phyloP scores from a whole-genome alignment of 495 filamentous ascomycete species.

The Podospora appendiculata region DNA sequence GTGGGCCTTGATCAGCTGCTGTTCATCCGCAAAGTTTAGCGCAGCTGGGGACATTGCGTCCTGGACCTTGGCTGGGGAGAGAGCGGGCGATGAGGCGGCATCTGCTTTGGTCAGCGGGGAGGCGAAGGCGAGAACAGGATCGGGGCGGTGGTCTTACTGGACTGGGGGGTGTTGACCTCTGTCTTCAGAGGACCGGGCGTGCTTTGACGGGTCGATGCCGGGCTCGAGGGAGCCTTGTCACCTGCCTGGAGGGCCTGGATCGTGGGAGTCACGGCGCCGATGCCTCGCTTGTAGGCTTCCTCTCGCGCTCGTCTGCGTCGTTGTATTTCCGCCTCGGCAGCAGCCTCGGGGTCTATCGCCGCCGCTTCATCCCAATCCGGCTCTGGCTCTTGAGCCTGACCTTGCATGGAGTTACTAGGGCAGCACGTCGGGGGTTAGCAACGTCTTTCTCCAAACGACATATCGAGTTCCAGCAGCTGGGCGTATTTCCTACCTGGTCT shows the following conservation, averaged over 20 bases:
- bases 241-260: conserved; percentile 68
- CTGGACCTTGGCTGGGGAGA: conserved; percentile 26
- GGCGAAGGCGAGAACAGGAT: neutral
- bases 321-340: conserved; percentile 58
- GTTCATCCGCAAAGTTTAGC: conserved; percentile 41
- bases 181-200: conserved; percentile 24
- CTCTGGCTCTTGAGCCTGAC: conserved; percentile 20
- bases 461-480: too few species aligned
- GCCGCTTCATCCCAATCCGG: conserved; percentile 40
- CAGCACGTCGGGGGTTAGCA: neutral
- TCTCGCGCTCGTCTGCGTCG: conserved; percentile 81
- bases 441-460: neutral
- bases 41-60: conserved; percentile 35
- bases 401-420: neutral
- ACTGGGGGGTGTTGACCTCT: conserved; percentile 33
- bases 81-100: conserved; percentile 21
- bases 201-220: conserved; percentile 39
- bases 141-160: conserved; percentile 22
- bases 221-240: conserved; percentile 48
- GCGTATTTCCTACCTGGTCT: conserved; percentile 9
- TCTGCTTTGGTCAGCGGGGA: conserved; percentile 13
- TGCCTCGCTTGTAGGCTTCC: conserved; percentile 73
- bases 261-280: conserved; percentile 64
- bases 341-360: conserved; percentile 57
- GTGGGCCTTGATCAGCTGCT: conserved; percentile 59